Evolutionary conservation across 345 rosid species (phyloP).

Genomic region (Camelina sativa): DNA sequence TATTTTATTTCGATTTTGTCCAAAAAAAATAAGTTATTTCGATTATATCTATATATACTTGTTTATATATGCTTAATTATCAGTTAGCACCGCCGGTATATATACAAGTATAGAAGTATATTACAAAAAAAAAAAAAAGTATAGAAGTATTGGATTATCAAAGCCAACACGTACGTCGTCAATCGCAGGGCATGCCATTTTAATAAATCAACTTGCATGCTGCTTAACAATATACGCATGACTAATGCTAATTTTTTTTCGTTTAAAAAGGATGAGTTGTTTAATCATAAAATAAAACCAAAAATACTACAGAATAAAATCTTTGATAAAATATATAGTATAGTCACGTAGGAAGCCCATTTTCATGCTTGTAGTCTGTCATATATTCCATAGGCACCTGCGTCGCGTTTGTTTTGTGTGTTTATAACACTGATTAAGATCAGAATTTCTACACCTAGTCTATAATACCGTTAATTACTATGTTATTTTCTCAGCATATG

Average conservation of each 20-base stretch:
- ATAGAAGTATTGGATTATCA: not conserved
- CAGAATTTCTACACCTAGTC: not conserved
- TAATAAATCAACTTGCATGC: conserved; percentile 16
- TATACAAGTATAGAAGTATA: too few species aligned
- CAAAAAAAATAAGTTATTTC: too few species aligned
- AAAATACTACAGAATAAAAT: not conserved
- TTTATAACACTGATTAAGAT: not conserved
- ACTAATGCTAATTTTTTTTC: not conserved
- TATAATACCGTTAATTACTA: too few species aligned
- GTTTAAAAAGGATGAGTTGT: not conserved
- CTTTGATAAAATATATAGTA: not conserved
- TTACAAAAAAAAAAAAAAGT: too few species aligned
- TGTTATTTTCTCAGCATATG: too few species aligned
- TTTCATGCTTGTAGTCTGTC: conserved; percentile 17
- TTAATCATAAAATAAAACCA: not conserved
- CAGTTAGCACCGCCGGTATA: too few species aligned
- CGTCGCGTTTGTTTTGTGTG: conserved; percentile 7
- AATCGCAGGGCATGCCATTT: conserved; percentile 14
- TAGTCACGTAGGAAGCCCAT: conserved; percentile 7
- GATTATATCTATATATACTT: too few species aligned
- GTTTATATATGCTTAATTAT: too few species aligned
- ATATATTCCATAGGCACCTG: not conserved
- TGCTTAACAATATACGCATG: conserved; percentile 27
- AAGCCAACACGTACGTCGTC: conserved; percentile 16
- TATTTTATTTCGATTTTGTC: too few species aligned